Base-by-base conservation (phyloP, 805 yeast species). In the Ogataea populi-albae region DNA sequence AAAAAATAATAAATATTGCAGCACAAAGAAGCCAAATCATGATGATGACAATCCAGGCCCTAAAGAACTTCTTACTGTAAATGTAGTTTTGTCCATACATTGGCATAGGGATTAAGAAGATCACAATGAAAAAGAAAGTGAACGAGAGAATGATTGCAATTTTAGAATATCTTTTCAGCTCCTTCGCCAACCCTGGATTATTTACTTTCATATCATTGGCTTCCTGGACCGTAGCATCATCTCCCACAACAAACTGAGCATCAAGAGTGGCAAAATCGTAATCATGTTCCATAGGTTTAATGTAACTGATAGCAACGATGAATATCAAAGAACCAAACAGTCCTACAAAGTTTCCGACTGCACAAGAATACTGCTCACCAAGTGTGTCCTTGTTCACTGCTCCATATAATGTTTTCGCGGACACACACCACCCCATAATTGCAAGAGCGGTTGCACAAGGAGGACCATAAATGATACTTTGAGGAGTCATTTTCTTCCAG, bases 401-500 rank as follows among this genome's bases (percentile, higher is more conserved):
- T 23, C 72, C 62, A 20, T 65, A 54, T 9, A 73, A 52, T 22
- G 65, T 52, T 14, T 77, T 73, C 10, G 74, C 57, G 26, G 68
- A 66, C 34, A 52, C 64, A 36, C 58, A 39, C 67, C 68, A 64
- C 17, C 72, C 66, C 4, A 73, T 75, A 36, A 74, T 71, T 17
- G 73, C 73, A 46, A 73, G 68, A 19, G 73, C 73, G 1, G 75
- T 68, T 37, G 73, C 71, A 65, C 72, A 62, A 10, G 77, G 61
- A 41, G 72, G 68, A 40, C 70, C 75, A 46, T 59, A 60, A 37
- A 68, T 34, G 32, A 57, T 38, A 26, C 50, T 43, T 61, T 31
- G 69, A 60, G 48, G 64, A 59, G 40, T 49, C 58, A 30, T 65
- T 60, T 55, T 62, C 30, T 47, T 57, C 30, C 71, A 68, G 39